These are phyloP conservation scores for Funneliformis geosporum DNA, from an alignment of 192 early-diverging fungal species.

Conservation along the genomic window DNA sequence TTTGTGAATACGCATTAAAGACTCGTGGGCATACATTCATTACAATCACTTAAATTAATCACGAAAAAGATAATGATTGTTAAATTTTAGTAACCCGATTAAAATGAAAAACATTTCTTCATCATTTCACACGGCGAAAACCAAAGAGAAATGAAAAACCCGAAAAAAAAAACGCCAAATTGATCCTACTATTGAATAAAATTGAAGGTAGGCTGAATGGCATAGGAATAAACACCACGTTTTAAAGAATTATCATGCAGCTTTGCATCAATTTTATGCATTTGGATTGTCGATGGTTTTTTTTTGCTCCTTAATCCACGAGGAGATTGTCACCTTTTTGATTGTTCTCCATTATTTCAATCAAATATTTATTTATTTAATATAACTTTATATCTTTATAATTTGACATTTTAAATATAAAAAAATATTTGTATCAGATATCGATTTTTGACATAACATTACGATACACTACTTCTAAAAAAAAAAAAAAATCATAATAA, in stretches of 20 bases:
- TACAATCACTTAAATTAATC: background rate
- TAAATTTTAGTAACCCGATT: background rate
- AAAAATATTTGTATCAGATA: background rate
- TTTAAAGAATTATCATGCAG: background rate
- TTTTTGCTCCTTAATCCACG: background rate
- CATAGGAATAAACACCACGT: background rate
- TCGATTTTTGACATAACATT: background rate
- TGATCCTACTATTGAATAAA: background rate
- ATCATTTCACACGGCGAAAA: background rate
- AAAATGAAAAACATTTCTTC: background rate
- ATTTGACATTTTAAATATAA: background rate
- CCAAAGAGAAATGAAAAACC: background rate
- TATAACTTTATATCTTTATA: too few species aligned
- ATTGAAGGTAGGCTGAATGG: background rate
- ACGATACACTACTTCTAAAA: background rate
- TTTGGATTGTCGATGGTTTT: background rate
- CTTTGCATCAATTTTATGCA: background rate
- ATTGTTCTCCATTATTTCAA: background rate
- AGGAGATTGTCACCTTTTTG: background rate
- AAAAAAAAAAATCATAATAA: background rate
- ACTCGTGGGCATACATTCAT: constrained; percentile 8
- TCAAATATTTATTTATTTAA: background rate
- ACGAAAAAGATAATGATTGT: background rate
- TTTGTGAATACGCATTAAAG: background rate
- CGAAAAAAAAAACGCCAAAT: background rate